Base-by-base conservation (phyloP, 495 filamentous ascomycete genomes). In the Lepraria neglecta region DNA sequence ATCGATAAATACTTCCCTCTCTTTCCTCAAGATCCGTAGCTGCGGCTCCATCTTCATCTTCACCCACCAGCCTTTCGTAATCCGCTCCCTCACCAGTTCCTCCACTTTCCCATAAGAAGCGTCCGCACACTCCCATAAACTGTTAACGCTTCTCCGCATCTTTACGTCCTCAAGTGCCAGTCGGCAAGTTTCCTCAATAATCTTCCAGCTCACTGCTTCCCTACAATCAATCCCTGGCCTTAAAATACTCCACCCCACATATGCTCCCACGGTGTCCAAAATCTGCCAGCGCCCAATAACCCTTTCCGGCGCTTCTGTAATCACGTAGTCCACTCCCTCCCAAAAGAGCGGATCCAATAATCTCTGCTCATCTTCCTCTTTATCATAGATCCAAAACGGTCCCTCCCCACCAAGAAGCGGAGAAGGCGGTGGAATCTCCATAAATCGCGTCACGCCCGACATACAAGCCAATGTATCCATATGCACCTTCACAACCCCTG, bases 391-490 rank as follows among this genome's bases (percentile, higher is more conserved):
- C 82, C 83, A 86, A 3, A 62, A 56, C 27, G 67, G 53, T 12
- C 46, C 43, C 30, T 56, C 52, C 14, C 51, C 24, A 5, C 28
- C 50, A 28, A 54, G 46, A 10, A 33, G 21, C 55, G 60, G 30
- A 2, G 53, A 66, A 45, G 56, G 64, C 24, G 60, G 55, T 4
- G 67, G 54, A 0, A 58, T 51, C 61, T 90, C 81, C 17, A 89
- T 78, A 69, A 99, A 99, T 10, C 92, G 82, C 0, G 92, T 95
- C 14, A 96, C 83, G 53, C 94, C 94, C 31, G 94, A 97, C 82
- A 96, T 96, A 72, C 91, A 97, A 24, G 87, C 84, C 5, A 94
- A 74, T 38, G 94, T 94, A 59, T 92, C 91, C 55, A 95, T 82
- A 68, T 97, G 88, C 42, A 95, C 80, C 17, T 70, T 63, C 33